phyloP scores from a whole-genome alignment of 148 eudicot genomes.

The Rhododendron ovatum region DNA sequence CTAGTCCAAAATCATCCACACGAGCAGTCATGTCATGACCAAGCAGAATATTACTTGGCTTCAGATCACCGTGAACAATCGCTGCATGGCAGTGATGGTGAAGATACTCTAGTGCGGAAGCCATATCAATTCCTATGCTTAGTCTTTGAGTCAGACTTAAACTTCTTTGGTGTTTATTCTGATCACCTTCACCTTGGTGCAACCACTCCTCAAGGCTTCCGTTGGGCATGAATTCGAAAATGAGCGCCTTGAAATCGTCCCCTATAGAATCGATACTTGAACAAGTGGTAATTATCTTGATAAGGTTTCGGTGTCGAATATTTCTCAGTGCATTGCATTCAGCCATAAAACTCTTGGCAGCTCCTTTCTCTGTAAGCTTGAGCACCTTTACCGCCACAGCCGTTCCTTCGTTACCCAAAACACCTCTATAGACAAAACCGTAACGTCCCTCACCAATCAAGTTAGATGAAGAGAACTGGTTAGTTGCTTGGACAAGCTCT shows the following conservation, averaged over 20 bases:
- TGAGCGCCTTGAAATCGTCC: too few species aligned
- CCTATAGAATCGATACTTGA: background rate
- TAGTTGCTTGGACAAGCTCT: background rate
- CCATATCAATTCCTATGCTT: too few species aligned
- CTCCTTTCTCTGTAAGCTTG: background rate
- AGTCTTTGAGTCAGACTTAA: too few species aligned
- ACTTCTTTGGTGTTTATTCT: too few species aligned
- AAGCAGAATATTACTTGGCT: slow-evolving; percentile 1
- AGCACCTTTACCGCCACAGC: background rate
- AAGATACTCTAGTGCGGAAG: background rate
- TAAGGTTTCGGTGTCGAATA: background rate
- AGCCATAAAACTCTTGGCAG: slow-evolving; percentile 1
- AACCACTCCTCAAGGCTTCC: too few species aligned
- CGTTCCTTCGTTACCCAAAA: background rate
- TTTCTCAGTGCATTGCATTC: slow-evolving; percentile 4
- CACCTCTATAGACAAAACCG: background rate
- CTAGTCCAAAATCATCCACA: background rate
- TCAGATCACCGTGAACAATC: slow-evolving; percentile 4
- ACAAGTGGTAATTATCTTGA: background rate
- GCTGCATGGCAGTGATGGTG: background rate
- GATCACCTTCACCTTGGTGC: too few species aligned
- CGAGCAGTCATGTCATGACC: background rate
- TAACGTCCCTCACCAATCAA: background rate
- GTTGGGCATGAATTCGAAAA: too few species aligned
- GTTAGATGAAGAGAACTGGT: background rate